phyloP scores from a whole-genome alignment of 2,329 filamentous ascomycete species.

The Colletotrichum orchidophilum region DNA sequence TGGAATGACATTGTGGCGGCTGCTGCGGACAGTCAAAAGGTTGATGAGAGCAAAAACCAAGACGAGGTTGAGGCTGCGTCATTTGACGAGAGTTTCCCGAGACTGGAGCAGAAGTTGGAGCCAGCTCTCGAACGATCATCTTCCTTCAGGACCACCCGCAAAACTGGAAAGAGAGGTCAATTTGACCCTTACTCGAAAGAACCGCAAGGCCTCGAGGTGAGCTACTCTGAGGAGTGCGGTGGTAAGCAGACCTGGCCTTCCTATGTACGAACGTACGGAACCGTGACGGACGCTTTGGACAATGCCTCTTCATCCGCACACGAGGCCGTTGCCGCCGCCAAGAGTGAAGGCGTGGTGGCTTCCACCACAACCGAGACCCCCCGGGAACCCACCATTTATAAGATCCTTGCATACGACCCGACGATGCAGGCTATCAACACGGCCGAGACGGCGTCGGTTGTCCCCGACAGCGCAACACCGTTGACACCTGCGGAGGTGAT shows the following conservation, averaged over 20 bases:
- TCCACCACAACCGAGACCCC: constrained; percentile 7
- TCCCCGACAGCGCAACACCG: constrained; percentile 56
- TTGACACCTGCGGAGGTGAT: constrained; percentile 69
- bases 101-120: constrained; percentile 45
- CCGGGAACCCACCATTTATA: constrained; percentile 58
- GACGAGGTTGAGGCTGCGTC: constrained; percentile 46
- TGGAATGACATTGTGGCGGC: constrained; percentile 47
- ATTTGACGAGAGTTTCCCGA: constrained; percentile 54
- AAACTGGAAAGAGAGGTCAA: constrained; percentile 35
- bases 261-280: constrained; percentile 47
- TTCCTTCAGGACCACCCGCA: constrained; percentile 5
- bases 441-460: constrained; percentile 68
- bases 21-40: constrained; percentile 16
- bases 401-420: constrained; percentile 73
- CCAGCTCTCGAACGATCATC: constrained; percentile 42
- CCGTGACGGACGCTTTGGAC: constrained; percentile 17
- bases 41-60: constrained; percentile 31
- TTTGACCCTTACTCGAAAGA: constrained; percentile 53
- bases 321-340: neutral
- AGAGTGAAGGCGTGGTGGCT: neutral
- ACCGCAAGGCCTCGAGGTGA: constrained; percentile 59
- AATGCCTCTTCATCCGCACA: neutral
- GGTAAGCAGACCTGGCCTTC: constrained; percentile 46
- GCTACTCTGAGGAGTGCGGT: constrained; percentile 54
- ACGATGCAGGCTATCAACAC: constrained; percentile 64